Conservation (phyloP, 495 filamentous ascomycete species). For the Cercophora scortea region DNA sequence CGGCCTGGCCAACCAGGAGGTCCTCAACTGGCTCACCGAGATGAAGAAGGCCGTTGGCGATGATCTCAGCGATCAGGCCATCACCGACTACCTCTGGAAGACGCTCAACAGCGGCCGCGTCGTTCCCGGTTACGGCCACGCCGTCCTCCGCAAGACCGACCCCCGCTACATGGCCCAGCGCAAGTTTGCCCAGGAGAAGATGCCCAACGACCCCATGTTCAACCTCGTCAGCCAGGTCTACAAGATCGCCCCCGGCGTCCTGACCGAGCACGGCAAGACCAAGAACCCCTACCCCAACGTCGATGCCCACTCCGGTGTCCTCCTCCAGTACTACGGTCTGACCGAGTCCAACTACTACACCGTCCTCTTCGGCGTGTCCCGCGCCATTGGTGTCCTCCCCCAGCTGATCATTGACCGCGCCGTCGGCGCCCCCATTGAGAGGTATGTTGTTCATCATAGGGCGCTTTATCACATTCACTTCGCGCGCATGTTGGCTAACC, state of each 20-base stretch:
- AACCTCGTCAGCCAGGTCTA: constrained; percentile 98
- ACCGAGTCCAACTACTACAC: constrained; percentile 99
- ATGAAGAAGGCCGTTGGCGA: constrained; percentile 96
- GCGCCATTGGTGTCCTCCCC: constrained; percentile 94
- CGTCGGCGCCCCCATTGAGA: constrained; percentile 75
- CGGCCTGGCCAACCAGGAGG: constrained; percentile 98
- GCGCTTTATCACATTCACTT: neutral
- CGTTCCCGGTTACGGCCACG: constrained; percentile 96
- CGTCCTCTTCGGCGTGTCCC: constrained; percentile 96
- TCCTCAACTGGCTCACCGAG: constrained; percentile 95
- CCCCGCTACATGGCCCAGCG: constrained; percentile 97
- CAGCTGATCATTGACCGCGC: constrained; percentile 99
- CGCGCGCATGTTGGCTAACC: neutral
- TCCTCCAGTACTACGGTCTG: constrained; percentile 98
- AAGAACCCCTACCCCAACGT: constrained; percentile 61
- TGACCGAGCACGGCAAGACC: constrained; percentile 99
- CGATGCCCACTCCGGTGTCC: constrained; percentile 82
- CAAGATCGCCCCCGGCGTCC: constrained; percentile 96
- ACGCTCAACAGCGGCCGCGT: constrained; percentile 93
- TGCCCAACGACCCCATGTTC: constrained; percentile 97
- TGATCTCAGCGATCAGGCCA: constrained; percentile 88
- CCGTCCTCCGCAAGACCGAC: constrained; percentile 98
- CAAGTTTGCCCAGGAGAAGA: constrained; percentile 81
- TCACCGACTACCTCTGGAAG: constrained; percentile 96
- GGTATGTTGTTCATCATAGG: constrained; percentile 20